Percentiles rank a stretch among this genome's conserved stretches.
These are phyloP conservation scores for Saccharomyces hybrid DNA, from an alignment of 1,139 yeast species.

Conservation along the genomic window DNA sequence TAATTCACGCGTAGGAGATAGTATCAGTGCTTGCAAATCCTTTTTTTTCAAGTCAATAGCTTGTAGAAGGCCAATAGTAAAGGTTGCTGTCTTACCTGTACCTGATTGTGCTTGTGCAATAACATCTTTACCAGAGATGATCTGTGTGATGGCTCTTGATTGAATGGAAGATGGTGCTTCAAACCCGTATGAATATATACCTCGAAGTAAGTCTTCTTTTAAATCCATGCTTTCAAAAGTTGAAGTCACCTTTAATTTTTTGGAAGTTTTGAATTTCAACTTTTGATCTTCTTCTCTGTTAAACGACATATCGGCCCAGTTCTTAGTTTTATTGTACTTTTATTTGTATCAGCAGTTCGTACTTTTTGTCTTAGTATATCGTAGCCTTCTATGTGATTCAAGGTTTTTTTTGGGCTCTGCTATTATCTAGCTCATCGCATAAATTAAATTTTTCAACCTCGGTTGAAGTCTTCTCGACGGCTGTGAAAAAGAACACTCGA, in stretches of 20 bases:
- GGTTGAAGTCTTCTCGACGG: neutral
- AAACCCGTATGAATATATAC: conserved; percentile 86
- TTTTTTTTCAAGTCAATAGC: conserved; percentile 60
- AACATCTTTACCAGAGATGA: conserved; percentile 82
- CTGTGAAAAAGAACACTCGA: neutral
- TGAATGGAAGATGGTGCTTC: conserved; percentile 94
- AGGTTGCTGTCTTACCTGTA: conserved; percentile 96
- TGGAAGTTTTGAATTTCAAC: conserved; percentile 55
- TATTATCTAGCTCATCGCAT: neutral
- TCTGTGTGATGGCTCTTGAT: conserved; percentile 87
- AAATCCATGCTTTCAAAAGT: conserved; percentile 75
- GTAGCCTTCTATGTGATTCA: neutral
- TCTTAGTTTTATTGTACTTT: neutral
- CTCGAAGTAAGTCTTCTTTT: conserved; percentile 58
- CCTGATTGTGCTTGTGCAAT: conserved; percentile 98
- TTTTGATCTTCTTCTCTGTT: conserved; percentile 52
- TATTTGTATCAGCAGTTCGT: neutral
- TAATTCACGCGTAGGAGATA: conserved; percentile 94
- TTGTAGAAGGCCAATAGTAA: conserved; percentile 84
- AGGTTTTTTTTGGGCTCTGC: neutral
- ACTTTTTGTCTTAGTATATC: neutral
- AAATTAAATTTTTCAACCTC: neutral
- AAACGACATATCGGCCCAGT: conserved; percentile 38
- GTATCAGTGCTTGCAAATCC: conserved; percentile 71
- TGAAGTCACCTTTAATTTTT: conserved; percentile 54